Evolutionary conservation across 768 basidiomycete genomes (phyloP).

Genomic region (Russula earlei): DNA sequence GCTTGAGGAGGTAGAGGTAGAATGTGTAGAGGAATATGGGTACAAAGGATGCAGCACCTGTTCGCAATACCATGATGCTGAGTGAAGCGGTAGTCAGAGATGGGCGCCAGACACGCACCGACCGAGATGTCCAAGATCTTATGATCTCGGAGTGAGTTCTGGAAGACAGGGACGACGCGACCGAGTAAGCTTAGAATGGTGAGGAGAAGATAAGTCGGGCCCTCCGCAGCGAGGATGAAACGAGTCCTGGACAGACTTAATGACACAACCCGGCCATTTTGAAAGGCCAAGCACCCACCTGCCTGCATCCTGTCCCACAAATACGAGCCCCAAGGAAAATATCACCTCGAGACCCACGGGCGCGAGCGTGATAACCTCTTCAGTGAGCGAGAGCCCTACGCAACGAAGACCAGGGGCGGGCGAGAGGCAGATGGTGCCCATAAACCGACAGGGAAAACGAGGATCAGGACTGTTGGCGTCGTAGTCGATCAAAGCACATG

Average conservation of each 20-base stretch:
- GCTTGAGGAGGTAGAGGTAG: conserved; percentile 52
- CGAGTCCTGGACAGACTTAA: too few species aligned
- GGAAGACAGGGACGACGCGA: conserved; percentile 44
- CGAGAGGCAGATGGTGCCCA: conserved; percentile 49
- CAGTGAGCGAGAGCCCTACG: conserved; percentile 36
- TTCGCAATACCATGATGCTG: not conserved
- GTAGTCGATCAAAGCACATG: conserved; percentile 27
- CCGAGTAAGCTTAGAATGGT: conserved; percentile 53
- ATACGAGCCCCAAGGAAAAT: conserved; percentile 44
- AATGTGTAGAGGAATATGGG: conserved; percentile 55
- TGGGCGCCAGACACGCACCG: conserved; percentile 36
- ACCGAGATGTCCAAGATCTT: conserved; percentile 47
- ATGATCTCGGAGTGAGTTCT: conserved; percentile 37
- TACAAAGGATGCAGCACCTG: conserved; percentile 49
- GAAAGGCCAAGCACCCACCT: conserved; percentile 32
- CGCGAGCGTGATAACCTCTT: conserved; percentile 47
- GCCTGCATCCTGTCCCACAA: conserved; percentile 38
- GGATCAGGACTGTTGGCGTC: conserved; percentile 16
- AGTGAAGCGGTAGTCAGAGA: not conserved
- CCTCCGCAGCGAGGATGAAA: conserved; percentile 52
- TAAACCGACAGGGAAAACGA: conserved; percentile 15
- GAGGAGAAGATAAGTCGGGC: conserved; percentile 49
- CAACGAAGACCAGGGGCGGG: conserved; percentile 65
- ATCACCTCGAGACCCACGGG: conserved; percentile 57
- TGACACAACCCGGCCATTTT: too few species aligned